Conservation (phyloP, 2,329 filamentous ascomycete genomes). For the Hymenoscyphus salicellus region DNA sequence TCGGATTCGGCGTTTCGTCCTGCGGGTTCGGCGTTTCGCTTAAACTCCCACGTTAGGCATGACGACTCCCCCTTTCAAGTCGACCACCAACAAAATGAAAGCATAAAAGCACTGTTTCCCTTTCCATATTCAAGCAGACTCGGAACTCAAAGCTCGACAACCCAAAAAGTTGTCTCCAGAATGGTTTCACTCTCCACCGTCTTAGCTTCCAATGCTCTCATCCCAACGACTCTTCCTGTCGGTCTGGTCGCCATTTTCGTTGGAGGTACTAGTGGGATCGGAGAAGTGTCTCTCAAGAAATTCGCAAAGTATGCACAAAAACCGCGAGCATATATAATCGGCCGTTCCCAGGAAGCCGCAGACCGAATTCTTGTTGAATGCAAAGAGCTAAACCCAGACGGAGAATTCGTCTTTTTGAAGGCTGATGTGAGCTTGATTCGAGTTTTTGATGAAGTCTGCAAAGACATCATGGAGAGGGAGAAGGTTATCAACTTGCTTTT, state of each 20-base stretch:
- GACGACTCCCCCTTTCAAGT: too few relatives aligned
- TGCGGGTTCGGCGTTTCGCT: too few relatives aligned
- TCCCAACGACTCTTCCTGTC: conserved; percentile 34
- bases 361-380: conserved; percentile 42
- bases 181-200: conserved; percentile 35
- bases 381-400: conserved; percentile 41
- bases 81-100: too few relatives aligned
- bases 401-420: conserved; percentile 46
- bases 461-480: conserved; percentile 44
- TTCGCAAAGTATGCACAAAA: conserved; percentile 41
- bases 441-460: conserved; percentile 48
- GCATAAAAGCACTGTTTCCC: too few relatives aligned
- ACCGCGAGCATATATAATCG: conserved; percentile 51
- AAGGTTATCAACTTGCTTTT: conserved; percentile 46
- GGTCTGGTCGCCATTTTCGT: conserved; percentile 48
- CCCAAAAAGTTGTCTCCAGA: neutral
- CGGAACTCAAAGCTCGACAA: too few relatives aligned
- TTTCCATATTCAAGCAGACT: too few relatives aligned
- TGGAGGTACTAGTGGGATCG: conserved; percentile 53
- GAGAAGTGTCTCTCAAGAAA: conserved; percentile 44
- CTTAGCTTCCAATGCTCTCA: conserved; percentile 39
- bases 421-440: conserved; percentile 48
- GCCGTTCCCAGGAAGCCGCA: conserved; percentile 40
- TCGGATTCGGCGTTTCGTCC: too few relatives aligned
- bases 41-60: too few relatives aligned